Evolutionary conservation across 2,329 filamentous ascomycete genomes (phyloP).

Genomic region (Hypocrella siamensis): DNA sequence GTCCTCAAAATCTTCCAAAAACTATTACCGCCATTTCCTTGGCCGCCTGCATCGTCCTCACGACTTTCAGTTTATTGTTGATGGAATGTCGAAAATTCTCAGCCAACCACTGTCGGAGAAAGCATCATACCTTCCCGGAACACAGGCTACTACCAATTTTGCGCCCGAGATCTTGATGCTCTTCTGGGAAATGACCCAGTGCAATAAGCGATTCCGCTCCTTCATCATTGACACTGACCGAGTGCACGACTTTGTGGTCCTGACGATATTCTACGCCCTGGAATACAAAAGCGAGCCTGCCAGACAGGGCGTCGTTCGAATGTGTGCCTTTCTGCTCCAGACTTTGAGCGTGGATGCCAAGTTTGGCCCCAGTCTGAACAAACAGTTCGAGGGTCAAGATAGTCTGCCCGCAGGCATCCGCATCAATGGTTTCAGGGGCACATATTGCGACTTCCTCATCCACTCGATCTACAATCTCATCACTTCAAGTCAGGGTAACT

Average conservation of each 20-base stretch:
- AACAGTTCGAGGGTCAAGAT: slow-evolving; percentile 75
- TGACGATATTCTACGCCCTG: slow-evolving; percentile 83
- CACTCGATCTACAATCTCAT: slow-evolving; percentile 91
- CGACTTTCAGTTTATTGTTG: slow-evolving; percentile 94
- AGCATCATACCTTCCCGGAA: slow-evolving; percentile 73
- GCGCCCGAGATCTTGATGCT: slow-evolving; percentile 93
- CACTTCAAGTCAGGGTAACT: slow-evolving; percentile 75
- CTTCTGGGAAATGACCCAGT: slow-evolving; percentile 94
- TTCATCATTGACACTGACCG: slow-evolving; percentile 95
- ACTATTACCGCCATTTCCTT: slow-evolving; percentile 86
- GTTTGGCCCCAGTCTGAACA: slow-evolving; percentile 83
- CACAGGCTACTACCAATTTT: slow-evolving; percentile 66
- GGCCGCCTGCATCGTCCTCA: slow-evolving; percentile 82
- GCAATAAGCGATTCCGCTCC: slow-evolving; percentile 90
- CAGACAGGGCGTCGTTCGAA: slow-evolving; percentile 83
- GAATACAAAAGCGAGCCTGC: slow-evolving; percentile 75
- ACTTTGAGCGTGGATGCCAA: slow-evolving; percentile 85
- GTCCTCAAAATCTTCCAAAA: slow-evolving; percentile 51
- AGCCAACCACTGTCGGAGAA: slow-evolving; percentile 87
- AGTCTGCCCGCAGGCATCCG: slow-evolving; percentile 69
- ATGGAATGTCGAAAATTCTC: slow-evolving; percentile 83
- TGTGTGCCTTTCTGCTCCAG: slow-evolving; percentile 95
- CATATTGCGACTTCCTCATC: slow-evolving; percentile 86
- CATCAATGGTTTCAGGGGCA: slow-evolving; percentile 70
- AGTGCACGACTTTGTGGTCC: slow-evolving; percentile 80